Percentiles rank a stretch among this genome's conserved stretches.
phyloP scores from a whole-genome alignment of 1,284 basidiomycete species.

The Ceratobasidium sp. region DNA sequence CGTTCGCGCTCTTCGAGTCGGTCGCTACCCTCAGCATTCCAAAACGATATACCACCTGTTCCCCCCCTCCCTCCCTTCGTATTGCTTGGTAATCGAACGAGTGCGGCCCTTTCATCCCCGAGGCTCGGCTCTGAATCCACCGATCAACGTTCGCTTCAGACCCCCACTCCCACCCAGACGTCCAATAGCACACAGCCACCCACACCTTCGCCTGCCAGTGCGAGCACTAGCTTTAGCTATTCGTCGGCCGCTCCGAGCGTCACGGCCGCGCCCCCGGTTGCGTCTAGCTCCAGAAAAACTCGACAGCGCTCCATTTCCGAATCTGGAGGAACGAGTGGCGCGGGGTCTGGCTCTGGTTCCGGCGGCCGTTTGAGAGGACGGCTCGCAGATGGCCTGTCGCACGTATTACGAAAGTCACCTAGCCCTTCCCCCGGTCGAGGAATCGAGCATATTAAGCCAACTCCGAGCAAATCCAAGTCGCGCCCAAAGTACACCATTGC shows the following conservation, averaged over 20 bases:
- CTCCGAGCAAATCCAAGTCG: not conserved
- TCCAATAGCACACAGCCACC: constrained; percentile 11
- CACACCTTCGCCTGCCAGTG: constrained; percentile 30
- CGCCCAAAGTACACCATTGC: constrained; percentile 55
- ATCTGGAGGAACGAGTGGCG: constrained; percentile 20
- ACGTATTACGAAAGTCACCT: constrained; percentile 19
- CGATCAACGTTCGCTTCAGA: constrained; percentile 33
- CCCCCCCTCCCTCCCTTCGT: constrained; percentile 29
- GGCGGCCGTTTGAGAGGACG: constrained; percentile 25
- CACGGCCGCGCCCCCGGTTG: not conserved
- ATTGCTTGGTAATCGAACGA: not conserved
- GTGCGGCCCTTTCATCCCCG: constrained; percentile 13
- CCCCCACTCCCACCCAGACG: constrained; percentile 27
- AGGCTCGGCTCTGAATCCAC: not conserved
- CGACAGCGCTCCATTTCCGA: constrained; percentile 38
- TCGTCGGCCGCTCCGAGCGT: not conserved
- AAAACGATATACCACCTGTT: constrained; percentile 19
- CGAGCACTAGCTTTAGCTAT: constrained; percentile 16
- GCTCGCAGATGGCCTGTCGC: not conserved
- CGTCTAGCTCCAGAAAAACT: not conserved
- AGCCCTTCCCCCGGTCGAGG: constrained; percentile 31
- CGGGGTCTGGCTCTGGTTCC: constrained; percentile 27
- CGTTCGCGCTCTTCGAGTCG: constrained; percentile 38
- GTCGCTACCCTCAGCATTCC: constrained; percentile 13
- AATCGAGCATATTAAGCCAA: constrained; percentile 36